phyloP scores from a whole-genome alignment of 2,329 filamentous ascomycete genomes.

The Stagonosporopsis vannaccii region DNA sequence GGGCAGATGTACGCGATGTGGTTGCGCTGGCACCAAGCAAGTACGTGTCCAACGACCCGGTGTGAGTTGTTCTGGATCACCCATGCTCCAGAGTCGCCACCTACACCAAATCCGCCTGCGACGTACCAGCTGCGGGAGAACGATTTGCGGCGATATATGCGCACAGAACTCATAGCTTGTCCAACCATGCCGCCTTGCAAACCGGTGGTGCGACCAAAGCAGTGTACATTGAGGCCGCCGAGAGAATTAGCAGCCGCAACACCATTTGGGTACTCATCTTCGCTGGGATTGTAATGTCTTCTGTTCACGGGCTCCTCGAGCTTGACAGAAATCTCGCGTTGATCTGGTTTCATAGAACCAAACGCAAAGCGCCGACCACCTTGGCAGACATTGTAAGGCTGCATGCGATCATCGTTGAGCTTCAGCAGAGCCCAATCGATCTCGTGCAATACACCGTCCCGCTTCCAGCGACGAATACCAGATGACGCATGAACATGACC shows the following conservation, averaged over 20 bases:
- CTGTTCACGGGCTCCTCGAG: constrained; percentile 47
- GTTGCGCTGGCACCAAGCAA: constrained; percentile 84
- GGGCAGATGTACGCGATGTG: constrained; percentile 90
- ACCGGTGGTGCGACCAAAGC: constrained; percentile 85
- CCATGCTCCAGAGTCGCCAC: constrained; percentile 94
- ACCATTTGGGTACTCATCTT: constrained; percentile 61
- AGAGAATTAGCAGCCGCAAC: constrained; percentile 69
- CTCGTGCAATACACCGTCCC: constrained; percentile 80
- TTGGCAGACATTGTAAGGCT: constrained; percentile 75
- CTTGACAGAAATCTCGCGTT: constrained; percentile 40
- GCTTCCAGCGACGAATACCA: constrained; percentile 78
- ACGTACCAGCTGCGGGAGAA: constrained; percentile 77
- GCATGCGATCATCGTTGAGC: constrained; percentile 74
- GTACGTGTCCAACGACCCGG: constrained; percentile 84
- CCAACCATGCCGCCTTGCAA: constrained; percentile 80
- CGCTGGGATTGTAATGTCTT: constrained; percentile 43
- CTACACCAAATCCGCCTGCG: constrained; percentile 70
- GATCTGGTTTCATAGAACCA: constrained; percentile 32
- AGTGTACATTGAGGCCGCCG: constrained; percentile 81
- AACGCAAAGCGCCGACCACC: constrained; percentile 53
- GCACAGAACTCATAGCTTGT: constrained; percentile 80
- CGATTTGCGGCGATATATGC: constrained; percentile 82
- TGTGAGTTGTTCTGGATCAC: constrained; percentile 82
- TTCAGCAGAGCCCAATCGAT: constrained; percentile 95
- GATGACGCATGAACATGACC: constrained; percentile 90